Conservation (phyloP, 1,284 basidiomycete genomes). For the Rhodotorula sp. region DNA sequence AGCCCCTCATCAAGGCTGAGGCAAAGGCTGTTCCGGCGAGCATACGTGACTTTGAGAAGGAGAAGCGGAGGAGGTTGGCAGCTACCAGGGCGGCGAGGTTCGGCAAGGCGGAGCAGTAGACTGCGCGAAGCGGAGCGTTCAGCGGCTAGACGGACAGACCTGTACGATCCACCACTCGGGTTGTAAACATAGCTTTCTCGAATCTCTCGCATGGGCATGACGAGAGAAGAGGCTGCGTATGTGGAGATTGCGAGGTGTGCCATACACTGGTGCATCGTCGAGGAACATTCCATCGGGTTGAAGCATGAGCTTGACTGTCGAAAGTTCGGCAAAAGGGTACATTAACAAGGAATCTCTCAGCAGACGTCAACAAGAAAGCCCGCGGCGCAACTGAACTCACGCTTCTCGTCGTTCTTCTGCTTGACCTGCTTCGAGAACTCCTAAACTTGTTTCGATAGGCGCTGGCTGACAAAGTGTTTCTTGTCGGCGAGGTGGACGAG, state of each 20-base stretch:
- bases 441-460: not conserved
- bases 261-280: too few species aligned
- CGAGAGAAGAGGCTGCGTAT: not conserved
- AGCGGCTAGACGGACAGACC: not conserved
- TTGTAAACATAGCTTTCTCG: too few species aligned
- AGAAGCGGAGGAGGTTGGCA: conserved; percentile 16
- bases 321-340: not conserved
- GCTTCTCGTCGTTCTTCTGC: not conserved
- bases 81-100: not conserved
- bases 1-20: conserved; percentile 13
- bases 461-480: conserved; percentile 3
- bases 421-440: not conserved
- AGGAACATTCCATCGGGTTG: not conserved
- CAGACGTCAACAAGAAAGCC: not conserved
- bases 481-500: not conserved
- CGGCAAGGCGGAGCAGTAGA: not conserved
- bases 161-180: too few species aligned
- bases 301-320: not conserved
- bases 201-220: too few species aligned
- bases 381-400: not conserved
- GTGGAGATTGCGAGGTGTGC: not conserved
- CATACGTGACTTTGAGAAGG: conserved; percentile 17
- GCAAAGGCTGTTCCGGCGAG: conserved; percentile 1
- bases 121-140: too few species aligned
- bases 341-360: not conserved